These are phyloP conservation scores for Lactuca saligna DNA, from an alignment of 129 eudicot species.

Conservation along the genomic window DNA sequence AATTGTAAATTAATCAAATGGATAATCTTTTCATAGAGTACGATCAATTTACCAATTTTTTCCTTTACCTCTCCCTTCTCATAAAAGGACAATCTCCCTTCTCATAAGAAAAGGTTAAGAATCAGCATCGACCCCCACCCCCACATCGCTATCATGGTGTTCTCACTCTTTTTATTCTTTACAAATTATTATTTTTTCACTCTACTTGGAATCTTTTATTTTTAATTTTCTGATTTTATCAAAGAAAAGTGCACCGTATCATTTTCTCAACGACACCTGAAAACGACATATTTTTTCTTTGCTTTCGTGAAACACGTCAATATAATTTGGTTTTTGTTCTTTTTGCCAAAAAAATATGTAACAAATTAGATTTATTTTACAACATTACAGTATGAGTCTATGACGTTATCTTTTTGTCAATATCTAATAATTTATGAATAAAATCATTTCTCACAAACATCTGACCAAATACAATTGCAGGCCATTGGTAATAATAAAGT, in stretches of 20 bases:
- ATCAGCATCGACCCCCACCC: slow-evolving; percentile 24
- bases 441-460: too few species aligned
- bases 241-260: slow-evolving; percentile 16
- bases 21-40: too few species aligned
- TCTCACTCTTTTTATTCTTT: slow-evolving; percentile 24
- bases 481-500: background rate
- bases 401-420: background rate
- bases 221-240: background rate
- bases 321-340: too few species aligned
- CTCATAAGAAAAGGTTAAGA: slow-evolving; percentile 29
- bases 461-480: background rate
- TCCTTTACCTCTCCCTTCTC: slow-evolving; percentile 11
- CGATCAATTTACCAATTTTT: background rate
- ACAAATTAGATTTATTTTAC: too few species aligned
- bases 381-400: background rate
- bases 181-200: background rate
- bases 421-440: background rate
- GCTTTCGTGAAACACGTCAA: background rate
- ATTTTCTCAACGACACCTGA: slow-evolving; percentile 1
- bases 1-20: too few species aligned
- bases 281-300: background rate
- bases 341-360: background rate
- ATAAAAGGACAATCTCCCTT: background rate
- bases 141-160: slow-evolving; percentile 20
- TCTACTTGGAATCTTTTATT: background rate